Conservation (phyloP, 169 alveolate species). For the Cyclospora cayetanensis region DNA sequence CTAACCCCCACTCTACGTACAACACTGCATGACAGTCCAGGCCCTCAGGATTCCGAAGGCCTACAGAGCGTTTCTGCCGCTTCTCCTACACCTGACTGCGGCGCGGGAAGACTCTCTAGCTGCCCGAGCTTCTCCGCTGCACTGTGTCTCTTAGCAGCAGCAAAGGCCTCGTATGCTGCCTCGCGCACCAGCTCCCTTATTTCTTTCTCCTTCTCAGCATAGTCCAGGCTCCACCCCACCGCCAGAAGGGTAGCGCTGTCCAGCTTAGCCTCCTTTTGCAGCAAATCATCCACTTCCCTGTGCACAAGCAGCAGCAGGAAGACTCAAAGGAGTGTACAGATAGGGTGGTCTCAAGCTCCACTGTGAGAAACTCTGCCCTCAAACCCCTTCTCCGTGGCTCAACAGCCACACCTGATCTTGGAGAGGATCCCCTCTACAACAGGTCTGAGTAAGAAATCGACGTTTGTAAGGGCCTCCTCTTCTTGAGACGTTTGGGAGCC, state of each 20-base stretch:
- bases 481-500: background rate
- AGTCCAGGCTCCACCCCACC: background rate
- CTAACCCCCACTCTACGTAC: too few relatives aligned
- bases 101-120: background rate
- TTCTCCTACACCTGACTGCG: background rate
- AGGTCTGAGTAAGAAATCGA: background rate
- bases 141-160: background rate
- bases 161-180: background rate
- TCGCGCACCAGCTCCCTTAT: background rate
- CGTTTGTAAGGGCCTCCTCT: background rate
- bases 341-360: background rate
- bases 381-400: background rate
- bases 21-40: too few relatives aligned
- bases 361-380: background rate
- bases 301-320: background rate
- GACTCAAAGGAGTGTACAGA: background rate
- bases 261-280: background rate
- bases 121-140: background rate
- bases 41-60: too few relatives aligned
- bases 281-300: background rate
- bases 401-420: background rate
- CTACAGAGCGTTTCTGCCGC: too few relatives aligned
- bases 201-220: background rate
- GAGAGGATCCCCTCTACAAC: background rate
- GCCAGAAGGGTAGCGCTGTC: background rate